These are phyloP conservation scores for Graphilbum fragrans DNA, from an alignment of 2,329 filamentous ascomycete genomes.

Conservation along the genomic window DNA sequence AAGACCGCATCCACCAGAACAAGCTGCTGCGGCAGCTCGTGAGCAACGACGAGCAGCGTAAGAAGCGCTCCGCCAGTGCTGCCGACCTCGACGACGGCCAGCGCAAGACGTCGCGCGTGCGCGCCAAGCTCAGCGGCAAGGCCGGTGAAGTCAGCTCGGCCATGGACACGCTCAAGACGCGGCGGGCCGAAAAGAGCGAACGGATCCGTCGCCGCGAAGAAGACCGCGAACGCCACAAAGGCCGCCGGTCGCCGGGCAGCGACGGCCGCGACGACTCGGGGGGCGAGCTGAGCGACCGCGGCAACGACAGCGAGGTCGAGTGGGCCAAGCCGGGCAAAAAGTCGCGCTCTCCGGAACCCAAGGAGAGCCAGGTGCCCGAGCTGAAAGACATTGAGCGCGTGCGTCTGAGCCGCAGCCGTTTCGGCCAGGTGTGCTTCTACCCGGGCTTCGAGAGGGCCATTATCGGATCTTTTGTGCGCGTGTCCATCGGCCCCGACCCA, in stretches of 20 bases:
- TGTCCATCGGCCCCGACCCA: slow-evolving; percentile 69
- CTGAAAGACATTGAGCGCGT: slow-evolving; percentile 76
- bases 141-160: slow-evolving; percentile 57
- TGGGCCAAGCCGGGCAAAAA: slow-evolving; percentile 49
- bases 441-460: slow-evolving; percentile 78
- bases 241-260: slow-evolving; percentile 25
- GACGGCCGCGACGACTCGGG: slow-evolving; percentile 13
- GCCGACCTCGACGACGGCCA: slow-evolving; percentile 69
- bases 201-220: slow-evolving; percentile 51
- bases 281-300: slow-evolving; percentile 42
- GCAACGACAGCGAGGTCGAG: slow-evolving; percentile 69
- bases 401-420: slow-evolving; percentile 72
- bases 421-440: slow-evolving; percentile 86
- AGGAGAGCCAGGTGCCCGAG: slow-evolving; percentile 57
- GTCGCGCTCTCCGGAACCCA: slow-evolving; percentile 41
- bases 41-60: slow-evolving; percentile 51
- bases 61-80: slow-evolving; percentile 66
- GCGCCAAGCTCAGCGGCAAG: slow-evolving; percentile 54
- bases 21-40: slow-evolving; percentile 69
- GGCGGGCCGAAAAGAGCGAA: slow-evolving; percentile 52
- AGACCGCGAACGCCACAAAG: slow-evolving; percentile 46
- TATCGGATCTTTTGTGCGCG: slow-evolving; percentile 71
- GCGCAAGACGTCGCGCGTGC: slow-evolving; percentile 61
- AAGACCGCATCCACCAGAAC: slow-evolving; percentile 73
- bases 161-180: slow-evolving; percentile 57